phyloP scores from a whole-genome alignment of 2,329 filamentous ascomycete genomes.

The Epichloe brachyelytri region DNA sequence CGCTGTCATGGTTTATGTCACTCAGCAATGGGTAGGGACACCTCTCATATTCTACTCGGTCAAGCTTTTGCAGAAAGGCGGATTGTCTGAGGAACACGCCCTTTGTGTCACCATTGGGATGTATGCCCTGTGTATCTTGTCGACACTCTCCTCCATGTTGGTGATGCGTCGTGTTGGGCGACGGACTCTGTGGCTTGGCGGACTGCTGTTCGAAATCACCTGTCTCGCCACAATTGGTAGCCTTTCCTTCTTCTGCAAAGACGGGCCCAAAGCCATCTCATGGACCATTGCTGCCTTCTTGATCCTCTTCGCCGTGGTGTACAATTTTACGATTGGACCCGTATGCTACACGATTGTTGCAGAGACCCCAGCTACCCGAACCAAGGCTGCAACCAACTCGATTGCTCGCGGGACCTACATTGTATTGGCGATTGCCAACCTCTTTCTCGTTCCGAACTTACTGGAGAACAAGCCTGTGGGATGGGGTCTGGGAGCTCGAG shows the following conservation, averaged over 20 bases:
- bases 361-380: constrained; percentile 18
- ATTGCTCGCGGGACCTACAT: constrained; percentile 10
- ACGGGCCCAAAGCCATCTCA: not conserved
- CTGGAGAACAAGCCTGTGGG: constrained; percentile 9
- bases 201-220: constrained; percentile 21
- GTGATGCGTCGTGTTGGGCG: constrained; percentile 27
- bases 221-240: constrained; percentile 14
- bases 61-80: constrained; percentile 37
- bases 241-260: not conserved
- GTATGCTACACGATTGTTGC: constrained; percentile 29
- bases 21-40: constrained; percentile 39
- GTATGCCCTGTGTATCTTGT: constrained; percentile 26
- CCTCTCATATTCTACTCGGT: constrained; percentile 40
- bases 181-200: constrained; percentile 28
- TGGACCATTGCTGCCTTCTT: constrained; percentile 25
- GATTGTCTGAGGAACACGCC: constrained; percentile 25
- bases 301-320: constrained; percentile 26
- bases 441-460: constrained; percentile 11
- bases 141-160: constrained; percentile 30
- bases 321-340: constrained; percentile 29
- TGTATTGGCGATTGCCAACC: constrained; percentile 9
- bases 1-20: constrained; percentile 36
- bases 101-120: constrained; percentile 33
- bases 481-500: constrained; percentile 10
- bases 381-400: constrained; percentile 11